These are phyloP conservation scores for Tricladium varicosporioides DNA, from an alignment of 2,329 filamentous ascomycete species.

Conservation along the genomic window DNA sequence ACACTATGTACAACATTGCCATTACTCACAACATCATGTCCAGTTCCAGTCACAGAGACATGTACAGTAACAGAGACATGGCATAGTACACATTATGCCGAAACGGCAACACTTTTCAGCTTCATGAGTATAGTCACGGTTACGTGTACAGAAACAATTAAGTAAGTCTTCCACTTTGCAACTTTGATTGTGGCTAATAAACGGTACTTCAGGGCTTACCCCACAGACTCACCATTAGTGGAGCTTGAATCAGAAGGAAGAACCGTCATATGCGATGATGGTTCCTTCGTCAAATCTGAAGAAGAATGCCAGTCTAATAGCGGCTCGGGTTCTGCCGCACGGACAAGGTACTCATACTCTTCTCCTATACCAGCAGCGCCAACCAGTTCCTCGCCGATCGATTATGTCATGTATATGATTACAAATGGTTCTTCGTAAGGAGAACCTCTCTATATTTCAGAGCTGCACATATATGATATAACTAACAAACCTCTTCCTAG, in stretches of 20 bases:
- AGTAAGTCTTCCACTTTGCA: conserved; percentile 6
- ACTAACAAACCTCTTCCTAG: neutral
- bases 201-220: neutral
- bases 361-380: neutral
- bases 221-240: neutral
- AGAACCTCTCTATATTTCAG: neutral
- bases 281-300: neutral
- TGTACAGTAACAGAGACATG: conserved; percentile 27
- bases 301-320: neutral
- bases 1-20: neutral
- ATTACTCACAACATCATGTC: conserved; percentile 11
- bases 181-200: neutral
- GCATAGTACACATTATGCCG: conserved; percentile 24
- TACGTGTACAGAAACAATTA: conserved; percentile 25
- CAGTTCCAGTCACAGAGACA: conserved; percentile 16
- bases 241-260: neutral
- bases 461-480: neutral
- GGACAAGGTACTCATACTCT: neutral
- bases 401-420: neutral
- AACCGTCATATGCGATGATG: neutral
- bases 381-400: neutral
- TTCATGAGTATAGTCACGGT: conserved; percentile 23
- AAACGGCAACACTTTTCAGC: conserved; percentile 22
- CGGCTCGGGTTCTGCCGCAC: neutral
- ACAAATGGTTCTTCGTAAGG: neutral